A percentile compares a stretch with the other conserved stretches of the same genome.
phyloP scores from a whole-genome alignment of 208 protist species.

The Wallacemonas rigidus region DNA sequence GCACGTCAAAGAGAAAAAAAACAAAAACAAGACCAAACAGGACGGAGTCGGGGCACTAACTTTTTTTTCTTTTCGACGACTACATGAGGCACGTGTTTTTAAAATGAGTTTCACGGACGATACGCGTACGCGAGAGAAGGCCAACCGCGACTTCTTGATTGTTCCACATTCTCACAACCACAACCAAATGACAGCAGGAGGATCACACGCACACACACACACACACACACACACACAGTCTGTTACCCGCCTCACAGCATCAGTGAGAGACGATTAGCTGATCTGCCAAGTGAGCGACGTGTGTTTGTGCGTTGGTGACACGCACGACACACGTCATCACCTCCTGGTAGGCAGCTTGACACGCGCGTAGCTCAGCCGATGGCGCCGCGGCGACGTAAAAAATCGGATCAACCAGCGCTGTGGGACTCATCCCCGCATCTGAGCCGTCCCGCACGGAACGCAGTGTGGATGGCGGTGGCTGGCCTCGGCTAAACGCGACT shows the following conservation, averaged over 20 bases:
- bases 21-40: no score
- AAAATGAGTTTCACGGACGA: no score
- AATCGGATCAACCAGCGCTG: constrained; percentile 26
- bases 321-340: constrained; percentile 43
- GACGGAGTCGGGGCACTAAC: background rate
- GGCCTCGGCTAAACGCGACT: background rate
- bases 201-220: background rate
- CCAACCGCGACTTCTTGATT: no score
- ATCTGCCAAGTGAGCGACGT: constrained; percentile 26
- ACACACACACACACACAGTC: background rate
- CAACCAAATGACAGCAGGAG: background rate
- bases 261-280: constrained; percentile 17
- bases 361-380: constrained; percentile 44
- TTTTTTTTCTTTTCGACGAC: background rate
- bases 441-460: no score
- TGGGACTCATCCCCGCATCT: no score
- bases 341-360: constrained; percentile 40
- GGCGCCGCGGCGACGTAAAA: constrained; percentile 45
- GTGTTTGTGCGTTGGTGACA: constrained; percentile 50
- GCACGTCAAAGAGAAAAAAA: no score
- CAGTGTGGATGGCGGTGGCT: background rate
- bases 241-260: background rate
- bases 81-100: no score
- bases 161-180: constrained; percentile 1
- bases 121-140: no score